These are phyloP conservation scores for Corrigiola litoralis DNA, from an alignment of 179 eudicot genomes.

Conservation along the genomic window DNA sequence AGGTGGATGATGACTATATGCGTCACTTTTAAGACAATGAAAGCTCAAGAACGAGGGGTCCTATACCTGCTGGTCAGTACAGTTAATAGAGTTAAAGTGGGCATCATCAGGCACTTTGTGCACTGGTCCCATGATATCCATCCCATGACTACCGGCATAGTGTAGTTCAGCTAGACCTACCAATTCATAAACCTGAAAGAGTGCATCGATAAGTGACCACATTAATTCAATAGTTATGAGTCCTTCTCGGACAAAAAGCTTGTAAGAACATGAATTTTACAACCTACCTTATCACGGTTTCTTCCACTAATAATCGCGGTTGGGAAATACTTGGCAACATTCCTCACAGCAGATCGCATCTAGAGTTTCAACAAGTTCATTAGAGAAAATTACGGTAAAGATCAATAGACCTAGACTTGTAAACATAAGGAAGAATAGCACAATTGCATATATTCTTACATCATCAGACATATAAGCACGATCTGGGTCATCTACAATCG, in stretches of 20 bases:
- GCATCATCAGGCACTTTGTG: constrained; percentile 24
- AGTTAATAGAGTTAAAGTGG: constrained; percentile 26
- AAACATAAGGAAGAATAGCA: not conserved
- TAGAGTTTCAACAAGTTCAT: not conserved
- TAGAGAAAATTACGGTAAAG: not conserved
- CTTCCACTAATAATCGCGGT: constrained; percentile 45
- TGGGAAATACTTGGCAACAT: constrained; percentile 39
- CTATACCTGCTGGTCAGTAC: constrained; percentile 46
- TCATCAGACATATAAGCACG: constrained; percentile 38
- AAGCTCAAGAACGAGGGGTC: not conserved
- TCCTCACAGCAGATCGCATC: constrained; percentile 38
- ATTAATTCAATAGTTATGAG: not conserved
- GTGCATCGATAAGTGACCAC: not conserved
- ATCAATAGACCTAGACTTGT: not conserved
- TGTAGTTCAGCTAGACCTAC: constrained; percentile 67
- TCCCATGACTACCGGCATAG: constrained; percentile 95
- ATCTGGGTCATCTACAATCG: constrained; percentile 44
- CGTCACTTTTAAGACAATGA: not conserved
- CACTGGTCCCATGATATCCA: constrained; percentile 76
- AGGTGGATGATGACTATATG: not conserved
- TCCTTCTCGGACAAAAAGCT: no score
- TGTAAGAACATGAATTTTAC: not conserved
- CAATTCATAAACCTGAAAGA: constrained; percentile 57
- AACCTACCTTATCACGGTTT: constrained; percentile 31
- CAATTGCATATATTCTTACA: constrained; percentile 17